Conservation (phyloP, 345 rosid genomes). For the Eucalyptus grandis region DNA sequence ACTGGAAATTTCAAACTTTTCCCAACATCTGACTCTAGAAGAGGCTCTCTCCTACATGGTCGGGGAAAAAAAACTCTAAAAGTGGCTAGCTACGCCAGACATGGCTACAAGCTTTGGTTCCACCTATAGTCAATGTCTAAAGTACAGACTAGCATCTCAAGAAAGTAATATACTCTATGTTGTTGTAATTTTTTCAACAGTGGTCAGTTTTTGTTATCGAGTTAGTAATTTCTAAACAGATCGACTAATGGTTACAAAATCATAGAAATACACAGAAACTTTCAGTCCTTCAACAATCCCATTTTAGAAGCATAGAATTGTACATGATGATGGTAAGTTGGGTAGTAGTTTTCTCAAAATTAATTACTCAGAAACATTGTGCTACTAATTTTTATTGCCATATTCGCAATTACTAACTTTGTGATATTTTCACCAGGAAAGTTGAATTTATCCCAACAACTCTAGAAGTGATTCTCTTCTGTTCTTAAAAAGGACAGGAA, state of each 20-base stretch:
- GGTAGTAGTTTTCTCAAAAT: not conserved
- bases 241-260: not conserved
- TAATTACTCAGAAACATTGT: not conserved
- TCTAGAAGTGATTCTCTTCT: not conserved
- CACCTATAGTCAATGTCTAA: not conserved
- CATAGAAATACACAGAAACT: not conserved
- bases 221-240: not conserved
- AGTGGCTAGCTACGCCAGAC: not conserved
- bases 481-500: no score
- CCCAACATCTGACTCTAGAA: not conserved
- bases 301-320: not conserved
- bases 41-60: not conserved
- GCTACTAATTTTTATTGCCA: not conserved
- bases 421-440: not conserved
- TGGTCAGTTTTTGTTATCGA: not conserved
- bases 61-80: not conserved
- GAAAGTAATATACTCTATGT: not conserved
- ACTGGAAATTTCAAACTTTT: not conserved
- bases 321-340: not conserved
- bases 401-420: not conserved
- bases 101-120: not conserved
- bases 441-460: not conserved
- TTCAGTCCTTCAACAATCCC: not conserved
- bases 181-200: not conserved
- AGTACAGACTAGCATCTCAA: not conserved